Percentiles rank a stretch among this genome's conserved stretches.
These are phyloP conservation scores for Plasmodium gallinaceum DNA, from an alignment of 169 alveolate genomes.

Conservation along the genomic window DNA sequence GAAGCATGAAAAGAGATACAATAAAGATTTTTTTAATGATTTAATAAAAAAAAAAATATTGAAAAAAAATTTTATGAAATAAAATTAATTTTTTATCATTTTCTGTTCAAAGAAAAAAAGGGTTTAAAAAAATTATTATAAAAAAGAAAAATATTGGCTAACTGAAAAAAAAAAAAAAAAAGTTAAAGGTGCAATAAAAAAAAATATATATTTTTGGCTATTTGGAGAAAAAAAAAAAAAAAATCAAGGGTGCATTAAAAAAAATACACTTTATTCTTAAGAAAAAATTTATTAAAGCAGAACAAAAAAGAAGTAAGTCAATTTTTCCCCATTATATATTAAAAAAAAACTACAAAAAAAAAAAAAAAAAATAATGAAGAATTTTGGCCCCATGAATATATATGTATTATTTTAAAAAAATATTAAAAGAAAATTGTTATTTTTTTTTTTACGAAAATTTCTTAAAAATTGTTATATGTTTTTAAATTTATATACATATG, in stretches of 20 bases:
- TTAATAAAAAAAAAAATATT: not conserved
- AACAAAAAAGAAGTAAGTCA: not conserved
- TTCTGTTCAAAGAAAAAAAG: no score
- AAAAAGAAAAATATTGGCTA: conserved; percentile 4
- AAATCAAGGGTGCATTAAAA: not conserved
- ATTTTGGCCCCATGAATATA: not conserved
- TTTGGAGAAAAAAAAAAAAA: not conserved
- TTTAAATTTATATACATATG: no score
- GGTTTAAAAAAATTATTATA: no score
- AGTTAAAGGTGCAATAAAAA: not conserved
- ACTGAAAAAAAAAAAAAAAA: conserved; percentile 14
- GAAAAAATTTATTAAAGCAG: not conserved
- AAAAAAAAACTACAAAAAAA: no score
- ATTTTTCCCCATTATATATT: not conserved
- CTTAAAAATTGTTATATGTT: no score
- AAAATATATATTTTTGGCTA: not conserved
- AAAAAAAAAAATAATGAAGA: no score
- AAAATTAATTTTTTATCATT: no score
- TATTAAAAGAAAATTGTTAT: no score
- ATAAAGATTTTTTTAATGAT: not conserved
- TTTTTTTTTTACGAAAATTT: no score
- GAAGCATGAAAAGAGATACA: no score
- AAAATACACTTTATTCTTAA: not conserved
- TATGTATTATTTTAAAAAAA: no score
- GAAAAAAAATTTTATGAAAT: not conserved